phyloP scores from a whole-genome alignment of 2,329 filamentous ascomycete species.

The Pezicula rhizophila region DNA sequence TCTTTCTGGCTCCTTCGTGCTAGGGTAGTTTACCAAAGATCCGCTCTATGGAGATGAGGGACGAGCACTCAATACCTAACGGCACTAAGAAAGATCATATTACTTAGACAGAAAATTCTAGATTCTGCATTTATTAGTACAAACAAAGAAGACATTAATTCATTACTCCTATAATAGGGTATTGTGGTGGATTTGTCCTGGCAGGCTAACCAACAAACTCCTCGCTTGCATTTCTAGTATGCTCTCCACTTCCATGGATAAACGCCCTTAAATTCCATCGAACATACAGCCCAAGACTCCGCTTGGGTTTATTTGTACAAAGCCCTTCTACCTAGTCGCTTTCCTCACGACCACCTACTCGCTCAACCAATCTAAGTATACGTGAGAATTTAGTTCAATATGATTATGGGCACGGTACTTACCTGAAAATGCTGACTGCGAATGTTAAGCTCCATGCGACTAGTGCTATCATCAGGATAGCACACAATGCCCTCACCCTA shows the following conservation, averaged over 20 bases:
- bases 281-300: background rate
- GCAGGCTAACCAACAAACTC: too few relatives aligned
- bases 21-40: slow-evolving; percentile 55
- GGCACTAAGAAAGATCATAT: too few relatives aligned
- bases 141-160: slow-evolving; percentile 4
- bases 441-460: slow-evolving; percentile 90
- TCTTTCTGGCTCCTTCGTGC: slow-evolving; percentile 5
- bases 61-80: slow-evolving; percentile 29
- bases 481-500: slow-evolving; percentile 65
- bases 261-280: slow-evolving; percentile 5
- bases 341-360: slow-evolving; percentile 50
- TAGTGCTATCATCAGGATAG: slow-evolving; percentile 73
- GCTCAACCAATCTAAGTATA: slow-evolving; percentile 42
- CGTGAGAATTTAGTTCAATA: background rate
- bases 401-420: slow-evolving; percentile 15
- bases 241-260: background rate
- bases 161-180: background rate
- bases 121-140: background rate
- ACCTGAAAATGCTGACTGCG: slow-evolving; percentile 74
- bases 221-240: background rate
- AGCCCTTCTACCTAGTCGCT: slow-evolving; percentile 16
- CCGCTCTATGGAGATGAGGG: slow-evolving; percentile 52
- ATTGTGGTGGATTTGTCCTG: too few relatives aligned
- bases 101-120: background rate
- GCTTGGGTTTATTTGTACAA: slow-evolving; percentile 2